Base-by-base conservation (phyloP, 768 basidiomycete genomes). In the Leucosporidium scottii region DNA sequence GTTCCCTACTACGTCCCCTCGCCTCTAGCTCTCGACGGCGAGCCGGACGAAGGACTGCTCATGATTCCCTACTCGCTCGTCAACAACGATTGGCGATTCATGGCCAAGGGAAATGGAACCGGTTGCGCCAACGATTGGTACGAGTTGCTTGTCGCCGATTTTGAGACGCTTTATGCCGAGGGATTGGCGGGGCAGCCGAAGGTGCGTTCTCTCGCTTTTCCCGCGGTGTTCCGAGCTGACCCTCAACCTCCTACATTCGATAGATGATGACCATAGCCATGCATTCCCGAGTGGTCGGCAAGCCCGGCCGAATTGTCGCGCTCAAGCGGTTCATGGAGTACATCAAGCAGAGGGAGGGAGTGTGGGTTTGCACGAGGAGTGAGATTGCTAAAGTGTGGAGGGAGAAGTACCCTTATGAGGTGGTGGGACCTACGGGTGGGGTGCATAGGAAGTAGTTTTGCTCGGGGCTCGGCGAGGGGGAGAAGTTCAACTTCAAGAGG, bases 241-340 rank as follows among this genome's bases (percentile, higher is more conserved):
- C 9, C 20, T 5, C 2, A 39, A 31, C 36, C 3, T n/a, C n/a
- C n/a, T n/a, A n/a, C n/a, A n/a, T n/a, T n/a, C n/a, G n/a, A 58
- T 17, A 47, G 36, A 36, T 59, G n/a, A 62, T 67, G 73, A 74
- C 73, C 17, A 67, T 76, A 58, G 75, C 74, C 5, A 71, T 76
- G 65, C 75, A 76, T 67, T 73, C 71, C 50, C 72, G 75, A 13
- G 62, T 76, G 34, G 54, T 74, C 55, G 65, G 75, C 56, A 76
- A 76, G 27, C 56, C 61, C 8, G 67, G 54, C 17, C 55, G 67
- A 18, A 36, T 53, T 0, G 44, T 39, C 31, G 62, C 54, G 3
- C 58, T 64, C 48, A 59, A 50, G 55, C 74, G 74, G 25, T 64
- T 69, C 59, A 69, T 69, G 67, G 27, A 64, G 67, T 61, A 69